phyloP scores from a whole-genome alignment of 2,329 filamentous ascomycete species.

The Hypoxylon sp. region DNA sequence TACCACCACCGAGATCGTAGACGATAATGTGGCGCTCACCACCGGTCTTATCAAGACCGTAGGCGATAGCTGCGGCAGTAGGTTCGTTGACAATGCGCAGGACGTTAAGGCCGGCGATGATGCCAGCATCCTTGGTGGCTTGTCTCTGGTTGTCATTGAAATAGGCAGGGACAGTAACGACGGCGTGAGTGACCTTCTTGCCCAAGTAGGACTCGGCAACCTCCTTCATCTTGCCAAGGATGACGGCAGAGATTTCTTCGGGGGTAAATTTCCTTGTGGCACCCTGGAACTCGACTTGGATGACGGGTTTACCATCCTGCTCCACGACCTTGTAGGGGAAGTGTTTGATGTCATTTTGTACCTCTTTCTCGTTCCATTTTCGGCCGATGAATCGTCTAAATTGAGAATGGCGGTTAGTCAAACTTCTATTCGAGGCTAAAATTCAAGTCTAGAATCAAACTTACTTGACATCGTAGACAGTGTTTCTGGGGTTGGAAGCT shows the following conservation, averaged over 20 bases:
- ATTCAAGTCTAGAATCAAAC: constrained; percentile 53
- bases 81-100: constrained; percentile 98
- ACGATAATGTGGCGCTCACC: constrained; percentile 91
- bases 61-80: constrained; percentile 94
- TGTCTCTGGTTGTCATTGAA: constrained; percentile 99
- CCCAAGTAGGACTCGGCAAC: constrained; percentile 83
- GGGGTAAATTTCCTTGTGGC: constrained; percentile 80
- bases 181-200: constrained; percentile 86
- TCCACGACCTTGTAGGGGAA: constrained; percentile 95
- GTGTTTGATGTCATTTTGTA: constrained; percentile 96
- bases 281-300: constrained; percentile 79
- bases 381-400: constrained; percentile 84
- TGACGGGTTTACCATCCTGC: constrained; percentile 90
- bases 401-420: constrained; percentile 51
- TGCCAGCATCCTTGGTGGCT: constrained; percentile 94
- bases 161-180: constrained; percentile 96
- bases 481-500: constrained; percentile 80
- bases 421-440: constrained; percentile 13
- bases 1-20: constrained; percentile 94
- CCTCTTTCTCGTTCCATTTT: constrained; percentile 85
- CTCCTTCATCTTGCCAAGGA: constrained; percentile 87
- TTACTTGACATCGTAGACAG: constrained; percentile 87
- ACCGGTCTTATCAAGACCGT: constrained; percentile 89
- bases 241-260: constrained; percentile 85
- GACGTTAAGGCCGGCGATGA: constrained; percentile 92